Base-by-base conservation (phyloP, 441 rosid genomes). In the Eutrema salsugineum region DNA sequence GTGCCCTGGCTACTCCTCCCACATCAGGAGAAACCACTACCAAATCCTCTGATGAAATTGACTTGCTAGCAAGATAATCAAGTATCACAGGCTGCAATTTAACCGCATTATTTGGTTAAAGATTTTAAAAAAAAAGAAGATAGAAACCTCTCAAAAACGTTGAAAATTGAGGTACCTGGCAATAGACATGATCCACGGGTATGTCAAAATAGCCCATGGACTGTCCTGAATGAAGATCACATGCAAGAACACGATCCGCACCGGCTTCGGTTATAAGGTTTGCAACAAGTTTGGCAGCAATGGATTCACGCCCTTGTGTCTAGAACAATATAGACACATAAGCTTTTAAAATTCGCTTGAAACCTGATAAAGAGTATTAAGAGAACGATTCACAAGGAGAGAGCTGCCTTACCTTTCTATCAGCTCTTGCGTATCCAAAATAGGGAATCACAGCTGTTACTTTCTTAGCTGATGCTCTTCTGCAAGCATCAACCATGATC, bases 171-270 rank as follows among this genome's bases (percentile, higher is more conserved):
- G 46, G 22, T 71, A 85, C 92, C 90, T 87, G 90, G 62, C 92
- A 84, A 73, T 87, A 77, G 12, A 89, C 85, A 75, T 89, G 95
- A 63, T 87, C 95, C 49, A 89, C 92, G 1, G 92, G 88, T 73
- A 89, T 89, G 80, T 89, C 95, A 78, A 89, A 89, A 71, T 89
- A 89, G 58, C 95, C 92, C 89, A 89, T 86, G 63, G 90, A 83
- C 74, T 87, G 92, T 63, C 92, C 92, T 47, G 88, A 85, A 63
- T 85, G 92, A 74, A 87, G 83, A 80, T 87, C 89, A 79, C 89
- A 85, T 22, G 89, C 82, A 77, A 89, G 86, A 75, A 89, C 87
- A 72, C 94, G 87, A 73, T 89, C 82, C 20, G 86, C 94, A 73
- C 91, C 94, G n/a, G 91, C 90, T 77, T 87, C 87, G 0, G 94